phyloP scores from a whole-genome alignment of 768 basidiomycete species.

The Psilocybe cyanescens region DNA sequence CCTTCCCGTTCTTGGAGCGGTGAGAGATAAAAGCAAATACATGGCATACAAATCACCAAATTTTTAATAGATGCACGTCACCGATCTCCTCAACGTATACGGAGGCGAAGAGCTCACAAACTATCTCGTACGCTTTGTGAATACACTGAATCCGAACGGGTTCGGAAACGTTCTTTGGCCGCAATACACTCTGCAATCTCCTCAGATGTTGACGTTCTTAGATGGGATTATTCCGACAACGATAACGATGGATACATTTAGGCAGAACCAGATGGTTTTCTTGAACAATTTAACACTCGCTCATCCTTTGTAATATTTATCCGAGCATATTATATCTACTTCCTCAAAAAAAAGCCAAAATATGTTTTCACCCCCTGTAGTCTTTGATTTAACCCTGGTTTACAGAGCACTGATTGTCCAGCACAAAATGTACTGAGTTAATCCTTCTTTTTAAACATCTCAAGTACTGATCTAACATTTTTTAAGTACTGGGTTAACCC shows the following conservation, averaged over 20 bases:
- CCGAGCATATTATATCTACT: no score
- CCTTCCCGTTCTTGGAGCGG: slow-evolving; percentile 47
- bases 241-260: slow-evolving; percentile 30
- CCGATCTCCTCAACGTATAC: slow-evolving; percentile 47
- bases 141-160: slow-evolving; percentile 30
- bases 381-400: no score
- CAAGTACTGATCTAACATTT: no score
- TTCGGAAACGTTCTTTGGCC: slow-evolving; percentile 27
- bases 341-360: no score
- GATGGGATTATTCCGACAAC: slow-evolving; percentile 31
- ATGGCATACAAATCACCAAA: not conserved
- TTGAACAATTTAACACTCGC: slow-evolving; percentile 25
- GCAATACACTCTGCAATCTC: slow-evolving; percentile 23
- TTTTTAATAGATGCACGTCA: slow-evolving; percentile 33
- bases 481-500: no score
- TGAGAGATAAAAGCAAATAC: slow-evolving; percentile 21
- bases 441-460: no score
- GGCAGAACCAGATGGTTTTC: slow-evolving; percentile 23
- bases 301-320: slow-evolving; percentile 16
- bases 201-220: slow-evolving; percentile 33
- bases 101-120: slow-evolving; percentile 45
- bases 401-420: not conserved
- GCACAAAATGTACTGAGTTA: not conserved
- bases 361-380: no score
- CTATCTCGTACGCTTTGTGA: slow-evolving; percentile 49